These are phyloP conservation scores for Suaeda aralocaspica DNA, from an alignment of 148 eudicot genomes.

Conservation along the genomic window DNA sequence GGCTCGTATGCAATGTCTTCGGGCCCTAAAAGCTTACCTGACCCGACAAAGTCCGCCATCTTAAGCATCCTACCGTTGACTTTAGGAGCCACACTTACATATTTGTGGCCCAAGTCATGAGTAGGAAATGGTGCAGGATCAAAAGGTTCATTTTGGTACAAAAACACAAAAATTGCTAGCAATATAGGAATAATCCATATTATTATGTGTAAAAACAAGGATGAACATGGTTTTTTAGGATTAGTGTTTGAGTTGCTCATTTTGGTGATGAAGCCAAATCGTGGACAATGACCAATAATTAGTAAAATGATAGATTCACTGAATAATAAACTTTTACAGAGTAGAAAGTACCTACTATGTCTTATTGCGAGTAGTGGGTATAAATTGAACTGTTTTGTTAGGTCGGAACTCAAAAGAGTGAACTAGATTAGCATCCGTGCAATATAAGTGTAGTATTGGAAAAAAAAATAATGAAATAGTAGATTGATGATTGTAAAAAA, in stretches of 20 bases:
- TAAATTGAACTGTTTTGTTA: too few relatives aligned
- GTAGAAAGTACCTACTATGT: too few relatives aligned
- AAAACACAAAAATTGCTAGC: not conserved
- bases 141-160: conserved; percentile 21
- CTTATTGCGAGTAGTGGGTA: too few relatives aligned
- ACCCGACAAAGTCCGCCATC: conserved; percentile 17
- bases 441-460: too few relatives aligned
- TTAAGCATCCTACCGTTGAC: conserved; percentile 16
- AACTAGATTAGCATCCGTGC: too few relatives aligned
- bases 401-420: too few relatives aligned
- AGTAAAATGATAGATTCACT: too few relatives aligned
- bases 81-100: not conserved
- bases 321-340: too few relatives aligned
- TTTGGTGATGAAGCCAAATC: too few relatives aligned
- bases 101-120: not conserved
- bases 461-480: too few relatives aligned
- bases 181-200: conserved; percentile 6
- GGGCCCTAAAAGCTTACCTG: conserved; percentile 28
- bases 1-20: conserved; percentile 34
- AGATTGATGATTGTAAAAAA: too few relatives aligned
- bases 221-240: not conserved
- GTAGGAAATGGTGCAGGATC: conserved; percentile 28
- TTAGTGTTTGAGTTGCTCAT: not conserved
- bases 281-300: too few relatives aligned
- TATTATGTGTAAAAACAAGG: not conserved